Evolutionary conservation across 352 stramenopile genomes (phyloP).

Genomic region (Globisporangium yorkense): DNA sequence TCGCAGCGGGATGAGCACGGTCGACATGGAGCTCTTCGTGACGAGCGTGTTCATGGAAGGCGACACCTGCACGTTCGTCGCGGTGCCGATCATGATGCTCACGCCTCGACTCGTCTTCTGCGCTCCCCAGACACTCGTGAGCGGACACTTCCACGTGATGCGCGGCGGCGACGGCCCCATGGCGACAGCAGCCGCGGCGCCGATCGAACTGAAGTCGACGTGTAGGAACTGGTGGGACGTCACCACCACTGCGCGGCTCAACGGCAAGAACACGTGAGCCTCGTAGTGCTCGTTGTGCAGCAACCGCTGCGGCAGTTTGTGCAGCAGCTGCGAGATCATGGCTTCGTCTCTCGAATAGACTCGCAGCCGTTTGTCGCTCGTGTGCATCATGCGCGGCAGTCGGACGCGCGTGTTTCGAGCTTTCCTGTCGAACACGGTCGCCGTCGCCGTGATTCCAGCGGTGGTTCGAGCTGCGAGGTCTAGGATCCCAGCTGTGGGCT

Average conservation of each 20-base stretch:
- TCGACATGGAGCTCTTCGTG: conserved; percentile 46
- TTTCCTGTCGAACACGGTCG: conserved; percentile 78
- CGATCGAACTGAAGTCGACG: conserved; percentile 34
- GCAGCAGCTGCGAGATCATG: conserved; percentile 53
- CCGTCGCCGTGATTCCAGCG: conserved; percentile 79
- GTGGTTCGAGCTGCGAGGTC: conserved; percentile 76
- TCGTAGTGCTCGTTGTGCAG: conserved; percentile 77
- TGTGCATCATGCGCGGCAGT: conserved; percentile 74
- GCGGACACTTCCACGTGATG: conserved; percentile 40
- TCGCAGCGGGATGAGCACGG: conserved; percentile 37
- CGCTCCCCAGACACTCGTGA: conserved; percentile 37
- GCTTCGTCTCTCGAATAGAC: conserved; percentile 76
- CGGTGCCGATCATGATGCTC: conserved; percentile 37
- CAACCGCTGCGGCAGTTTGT: conserved; percentile 47
- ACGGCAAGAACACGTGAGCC: conserved; percentile 61
- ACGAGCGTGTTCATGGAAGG: conserved; percentile 16
- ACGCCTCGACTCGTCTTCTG: conserved; percentile 39
- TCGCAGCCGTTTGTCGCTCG: conserved; percentile 64
- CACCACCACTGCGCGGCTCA: conserved; percentile 55
- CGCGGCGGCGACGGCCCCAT: conserved; percentile 18
- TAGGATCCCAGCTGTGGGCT: conserved; percentile 81
- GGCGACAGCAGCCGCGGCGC: conserved; percentile 13
- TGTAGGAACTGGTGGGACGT: conserved; percentile 74
- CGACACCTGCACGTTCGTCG: conserved; percentile 26
- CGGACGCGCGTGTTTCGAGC: conserved; percentile 53